Base-by-base conservation (phyloP, 352 stramenopile genomes). In the Pythium pectinolyticum region DNA sequence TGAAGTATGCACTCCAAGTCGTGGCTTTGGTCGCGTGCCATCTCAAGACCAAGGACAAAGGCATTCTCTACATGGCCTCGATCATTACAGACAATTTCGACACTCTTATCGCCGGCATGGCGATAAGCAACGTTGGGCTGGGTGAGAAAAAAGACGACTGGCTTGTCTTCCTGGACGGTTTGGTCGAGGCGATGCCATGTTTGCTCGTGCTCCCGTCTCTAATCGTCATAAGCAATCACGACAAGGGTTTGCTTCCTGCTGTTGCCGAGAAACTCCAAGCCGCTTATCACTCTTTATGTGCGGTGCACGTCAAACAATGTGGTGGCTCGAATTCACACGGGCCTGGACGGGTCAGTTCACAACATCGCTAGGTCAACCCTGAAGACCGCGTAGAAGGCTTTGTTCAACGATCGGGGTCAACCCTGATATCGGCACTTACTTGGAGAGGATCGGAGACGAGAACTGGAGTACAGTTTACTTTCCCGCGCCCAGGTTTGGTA, bases 271-370 rank as follows among this genome's bases (percentile, higher is more conserved):
- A 43, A 5, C 8, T 58, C 1, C 27, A 37, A 8, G 11, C 0
- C 5, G 57, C 57, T 6, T 35, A 58, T 46, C 57, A 65, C 17
- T 45, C 57, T 1, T 58, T 52, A 7, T 58, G 47, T n/a, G 57
- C 48, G 5, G 37, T 65, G 3, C 48, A 58, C 37, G 58, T 65
- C 28, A 65, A 65, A 39, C 14, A 65, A 58, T n/a, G 39, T 65
- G 1, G 24, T 31, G 3, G 45, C 32, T 4, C n/a, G 17, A 9
- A 54, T 48, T 22, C 55, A 54, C 31, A 47, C 31, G 0, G 43
- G 55, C 4, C 20, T 62, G 0, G 43, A 54, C 40, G 43, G 43
- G n/a, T 14, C 17, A 11, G 17, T 54, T 0, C 55, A 62, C 55
- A 35, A 53, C 31, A 54, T 62, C 7, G 55, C 55, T 3, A 45